Percentiles rank a stretch among this genome's conserved stretches.
These are phyloP conservation scores for Allomyces macrogynus DNA, from an alignment of 192 early-diverging fungal genomes.

Conservation along the genomic window DNA sequence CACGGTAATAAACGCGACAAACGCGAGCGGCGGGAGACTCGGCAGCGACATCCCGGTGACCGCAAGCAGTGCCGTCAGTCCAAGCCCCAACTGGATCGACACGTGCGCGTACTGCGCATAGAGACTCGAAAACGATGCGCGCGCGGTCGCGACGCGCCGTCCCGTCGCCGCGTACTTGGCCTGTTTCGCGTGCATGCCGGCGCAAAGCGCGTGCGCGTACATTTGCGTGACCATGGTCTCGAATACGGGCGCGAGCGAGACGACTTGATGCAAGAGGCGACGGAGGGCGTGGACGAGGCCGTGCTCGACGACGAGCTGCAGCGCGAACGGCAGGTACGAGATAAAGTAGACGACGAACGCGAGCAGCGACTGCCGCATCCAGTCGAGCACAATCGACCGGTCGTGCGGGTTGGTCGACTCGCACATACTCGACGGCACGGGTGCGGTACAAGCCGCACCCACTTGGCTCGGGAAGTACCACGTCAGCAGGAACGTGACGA, in stretches of 20 bases:
- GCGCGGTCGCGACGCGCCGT: conserved; percentile 64
- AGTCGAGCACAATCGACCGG: conserved; percentile 49
- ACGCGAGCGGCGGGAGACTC: conserved; percentile 41
- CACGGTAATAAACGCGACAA: conserved; percentile 63
- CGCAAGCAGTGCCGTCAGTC: conserved; percentile 44
- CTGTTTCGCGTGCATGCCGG: conserved; percentile 56
- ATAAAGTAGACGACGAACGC: conserved; percentile 62
- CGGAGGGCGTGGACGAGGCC: conserved; percentile 48
- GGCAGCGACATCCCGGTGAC: conserved; percentile 56
- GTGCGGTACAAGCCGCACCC: conserved; percentile 40
- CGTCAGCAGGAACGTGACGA: conserved; percentile 52
- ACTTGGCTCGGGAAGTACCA: conserved; percentile 38
- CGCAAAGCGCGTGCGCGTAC: conserved; percentile 58
- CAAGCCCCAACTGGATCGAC: conserved; percentile 53
- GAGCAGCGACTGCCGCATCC: conserved; percentile 62
- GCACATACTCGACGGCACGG: conserved; percentile 4
- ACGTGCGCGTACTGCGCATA: conserved; percentile 56
- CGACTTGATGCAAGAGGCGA: conserved; percentile 56
- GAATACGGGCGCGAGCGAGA: conserved; percentile 63
- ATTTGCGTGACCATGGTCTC: conserved; percentile 74
- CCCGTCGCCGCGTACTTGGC: conserved; percentile 73
- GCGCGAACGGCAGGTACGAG: conserved; percentile 56
- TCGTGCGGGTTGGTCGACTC: conserved; percentile 28
- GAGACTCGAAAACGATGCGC: conserved; percentile 47
- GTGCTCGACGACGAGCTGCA: conserved; percentile 67